A percentile compares a stretch with the other conserved stretches of the same genome.
These are phyloP conservation scores for Cercospora citrullina DNA, from an alignment of 2,329 filamentous ascomycete species.

Conservation along the genomic window DNA sequence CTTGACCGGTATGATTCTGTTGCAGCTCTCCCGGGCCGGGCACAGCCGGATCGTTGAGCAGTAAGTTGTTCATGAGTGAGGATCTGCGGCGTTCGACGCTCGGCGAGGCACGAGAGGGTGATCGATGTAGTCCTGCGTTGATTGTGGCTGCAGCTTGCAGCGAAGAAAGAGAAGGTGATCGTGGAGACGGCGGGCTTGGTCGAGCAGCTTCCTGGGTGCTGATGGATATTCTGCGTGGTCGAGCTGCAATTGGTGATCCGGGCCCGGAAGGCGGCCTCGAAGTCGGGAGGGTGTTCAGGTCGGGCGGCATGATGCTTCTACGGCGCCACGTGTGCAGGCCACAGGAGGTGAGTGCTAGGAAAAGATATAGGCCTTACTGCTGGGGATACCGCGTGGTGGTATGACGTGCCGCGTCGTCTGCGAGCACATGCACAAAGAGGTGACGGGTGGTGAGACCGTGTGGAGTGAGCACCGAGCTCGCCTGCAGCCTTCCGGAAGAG, in stretches of 20 bases:
- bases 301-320: conserved; percentile 50
- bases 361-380: conserved; percentile 7
- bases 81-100: conserved; percentile 62
- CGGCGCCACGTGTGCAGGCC: background rate
- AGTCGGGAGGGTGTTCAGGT: conserved; percentile 58
- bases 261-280: conserved; percentile 37
- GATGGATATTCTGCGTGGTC: conserved; percentile 37
- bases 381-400: conserved; percentile 1
- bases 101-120: conserved; percentile 51
- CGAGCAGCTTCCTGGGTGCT: conserved; percentile 44
- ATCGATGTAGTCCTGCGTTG: conserved; percentile 61
- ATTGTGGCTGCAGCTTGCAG: conserved; percentile 75
- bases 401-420: conserved; percentile 6
- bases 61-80: conserved; percentile 70
- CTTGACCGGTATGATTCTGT: conserved; percentile 41
- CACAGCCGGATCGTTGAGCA: conserved; percentile 68
- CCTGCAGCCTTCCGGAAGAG: background rate
- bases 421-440: background rate
- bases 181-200: conserved; percentile 55
- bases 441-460: conserved; percentile 1
- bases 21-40: conserved; percentile 70
- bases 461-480: background rate
- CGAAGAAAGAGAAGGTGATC: conserved; percentile 65
- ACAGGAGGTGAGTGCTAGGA: background rate
- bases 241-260: conserved; percentile 34